Evolutionary conservation across 148 eudicot genomes (phyloP).

Genomic region (Diospyros lotus): DNA sequence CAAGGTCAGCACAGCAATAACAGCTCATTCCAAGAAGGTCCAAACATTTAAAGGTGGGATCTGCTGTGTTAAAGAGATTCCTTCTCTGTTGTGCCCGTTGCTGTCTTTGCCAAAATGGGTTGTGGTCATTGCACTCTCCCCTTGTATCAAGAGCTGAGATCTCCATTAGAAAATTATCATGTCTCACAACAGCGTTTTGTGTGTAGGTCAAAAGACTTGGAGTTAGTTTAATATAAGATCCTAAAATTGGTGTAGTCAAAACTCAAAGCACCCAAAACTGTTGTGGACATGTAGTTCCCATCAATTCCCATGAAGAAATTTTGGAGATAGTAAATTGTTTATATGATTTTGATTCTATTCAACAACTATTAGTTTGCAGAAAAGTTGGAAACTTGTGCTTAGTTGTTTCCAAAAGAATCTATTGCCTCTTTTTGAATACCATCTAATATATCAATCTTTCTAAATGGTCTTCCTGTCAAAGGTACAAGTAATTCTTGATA

Average conservation of each 20-base stretch:
- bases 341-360: not conserved
- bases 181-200: not conserved
- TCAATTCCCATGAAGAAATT: not conserved
- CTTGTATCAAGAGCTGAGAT: not conserved
- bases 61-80: not conserved
- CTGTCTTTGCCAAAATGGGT: not conserved
- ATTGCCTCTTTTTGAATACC: not conserved
- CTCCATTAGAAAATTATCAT: not conserved
- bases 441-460: not conserved
- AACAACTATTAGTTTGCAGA: not conserved
- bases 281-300: not conserved
- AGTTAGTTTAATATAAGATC: not conserved
- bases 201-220: not conserved
- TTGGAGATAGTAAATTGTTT: not conserved
- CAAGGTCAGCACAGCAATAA: slow-evolving; percentile 13
- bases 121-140: not conserved
- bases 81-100: not conserved
- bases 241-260: not conserved
- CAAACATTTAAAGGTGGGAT: slow-evolving; percentile 17
- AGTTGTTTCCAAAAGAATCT: not conserved
- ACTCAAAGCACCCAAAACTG: not conserved
- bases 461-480: not conserved
- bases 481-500: not conserved
- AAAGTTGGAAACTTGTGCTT: not conserved
- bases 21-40: slow-evolving; percentile 8